Conservation (phyloP, 495 filamentous ascomycete species). For the Penicillium verhagenii region DNA sequence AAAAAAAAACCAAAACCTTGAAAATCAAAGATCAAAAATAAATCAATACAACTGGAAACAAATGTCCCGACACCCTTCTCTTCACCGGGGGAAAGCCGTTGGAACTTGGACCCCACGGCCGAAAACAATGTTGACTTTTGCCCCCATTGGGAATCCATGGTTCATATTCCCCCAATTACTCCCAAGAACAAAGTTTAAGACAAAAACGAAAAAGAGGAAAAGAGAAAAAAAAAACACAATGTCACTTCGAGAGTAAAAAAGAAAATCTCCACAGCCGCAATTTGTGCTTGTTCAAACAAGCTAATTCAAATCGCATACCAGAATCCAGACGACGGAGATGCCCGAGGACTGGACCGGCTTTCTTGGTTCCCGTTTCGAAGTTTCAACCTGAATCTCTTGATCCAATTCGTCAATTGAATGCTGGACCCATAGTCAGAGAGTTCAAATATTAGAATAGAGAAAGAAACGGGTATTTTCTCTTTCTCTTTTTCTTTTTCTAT, state of each 20-base stretch:
- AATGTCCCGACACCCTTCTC: not conserved
- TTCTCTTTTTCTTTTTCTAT: too few relatives aligned
- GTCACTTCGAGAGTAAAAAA: conserved; percentile 3
- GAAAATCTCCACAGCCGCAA: conserved; percentile 1
- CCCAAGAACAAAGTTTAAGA: too few relatives aligned
- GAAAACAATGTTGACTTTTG: not conserved
- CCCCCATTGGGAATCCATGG: conserved; percentile 12
- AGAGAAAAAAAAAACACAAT: too few relatives aligned
- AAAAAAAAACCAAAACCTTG: not conserved
- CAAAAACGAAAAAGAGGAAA: too few relatives aligned
- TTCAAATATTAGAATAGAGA: too few relatives aligned
- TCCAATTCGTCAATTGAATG: not conserved
- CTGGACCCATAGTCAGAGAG: too few relatives aligned
- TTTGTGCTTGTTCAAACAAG: too few relatives aligned
- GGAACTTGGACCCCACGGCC: not conserved
- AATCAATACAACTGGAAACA: not conserved
- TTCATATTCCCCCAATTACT: conserved; percentile 1
- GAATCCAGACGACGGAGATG: not conserved
- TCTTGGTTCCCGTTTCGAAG: not conserved
- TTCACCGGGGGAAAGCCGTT: not conserved
- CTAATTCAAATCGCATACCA: not conserved
- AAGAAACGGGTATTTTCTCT: not conserved
- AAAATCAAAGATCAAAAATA: not conserved
- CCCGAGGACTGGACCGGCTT: not conserved
- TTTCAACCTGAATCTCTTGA: too few relatives aligned